A percentile compares a stretch with the other conserved stretches of the same genome.
Evolutionary conservation across 1,284 basidiomycete genomes (phyloP).

Genomic region (Ustilago tritici): DNA sequence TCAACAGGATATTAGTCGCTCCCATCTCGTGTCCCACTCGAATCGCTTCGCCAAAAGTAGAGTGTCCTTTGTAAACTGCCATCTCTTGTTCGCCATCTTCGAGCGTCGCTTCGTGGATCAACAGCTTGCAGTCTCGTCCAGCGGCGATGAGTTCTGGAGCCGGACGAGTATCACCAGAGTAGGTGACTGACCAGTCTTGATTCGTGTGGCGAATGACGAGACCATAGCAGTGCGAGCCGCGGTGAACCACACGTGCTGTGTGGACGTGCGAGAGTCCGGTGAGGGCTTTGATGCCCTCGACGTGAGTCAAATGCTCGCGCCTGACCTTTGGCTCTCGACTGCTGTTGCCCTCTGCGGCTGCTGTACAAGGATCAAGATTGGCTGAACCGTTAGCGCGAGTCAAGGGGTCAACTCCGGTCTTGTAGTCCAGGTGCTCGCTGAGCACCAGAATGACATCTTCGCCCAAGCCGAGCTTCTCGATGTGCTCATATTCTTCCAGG

Average conservation of each 20-base stretch:
- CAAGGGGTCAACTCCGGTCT: conserved; percentile 47
- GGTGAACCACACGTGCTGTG: conserved; percentile 48
- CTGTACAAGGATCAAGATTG: neutral
- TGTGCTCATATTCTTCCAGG: conserved; percentile 76
- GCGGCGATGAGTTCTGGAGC: conserved; percentile 77
- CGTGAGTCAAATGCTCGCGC: conserved; percentile 21
- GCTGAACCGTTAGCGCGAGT: neutral
- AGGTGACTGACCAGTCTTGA: conserved; percentile 66
- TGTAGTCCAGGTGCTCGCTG: conserved; percentile 52
- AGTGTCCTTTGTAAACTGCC: conserved; percentile 84
- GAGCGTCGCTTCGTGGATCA: conserved; percentile 95
- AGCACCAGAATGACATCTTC: conserved; percentile 71
- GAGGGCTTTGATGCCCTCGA: conserved; percentile 23
- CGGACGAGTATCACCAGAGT: conserved; percentile 89
- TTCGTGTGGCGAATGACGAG: conserved; percentile 72
- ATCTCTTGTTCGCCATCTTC: conserved; percentile 76
- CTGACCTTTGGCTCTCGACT: conserved; percentile 14
- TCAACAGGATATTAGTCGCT: conserved; percentile 84
- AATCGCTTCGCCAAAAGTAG: conserved; percentile 88
- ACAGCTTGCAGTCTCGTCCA: conserved; percentile 79
- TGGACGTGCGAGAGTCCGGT: conserved; percentile 39
- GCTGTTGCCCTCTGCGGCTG: conserved; percentile 2
- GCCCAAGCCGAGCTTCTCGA: conserved; percentile 78
- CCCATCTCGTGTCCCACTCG: conserved; percentile 80
- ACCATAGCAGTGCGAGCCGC: conserved; percentile 49